Evolutionary conservation across 2,329 filamentous ascomycete species (phyloP).

Genomic region (Tolypocladium ovalisporum): DNA sequence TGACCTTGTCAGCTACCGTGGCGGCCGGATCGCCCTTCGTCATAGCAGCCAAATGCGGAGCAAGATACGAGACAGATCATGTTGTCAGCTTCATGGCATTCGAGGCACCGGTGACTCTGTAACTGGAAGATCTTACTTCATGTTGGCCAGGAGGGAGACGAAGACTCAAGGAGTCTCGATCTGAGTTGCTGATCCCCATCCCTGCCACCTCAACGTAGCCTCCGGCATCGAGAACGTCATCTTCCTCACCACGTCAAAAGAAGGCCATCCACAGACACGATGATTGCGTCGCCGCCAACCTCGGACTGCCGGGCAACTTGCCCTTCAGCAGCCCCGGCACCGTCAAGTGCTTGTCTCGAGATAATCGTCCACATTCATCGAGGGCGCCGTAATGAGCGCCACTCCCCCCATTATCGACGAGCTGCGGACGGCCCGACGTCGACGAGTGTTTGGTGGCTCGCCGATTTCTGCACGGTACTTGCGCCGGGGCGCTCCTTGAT

Average conservation of each 20-base stretch:
- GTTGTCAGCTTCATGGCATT: neutral
- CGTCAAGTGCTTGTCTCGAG: neutral
- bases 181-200: neutral
- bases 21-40: neutral
- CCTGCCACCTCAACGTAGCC: neutral
- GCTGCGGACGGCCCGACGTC: neutral
- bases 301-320: conserved; percentile 3
- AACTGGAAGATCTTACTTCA: neutral
- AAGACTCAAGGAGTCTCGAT: neutral
- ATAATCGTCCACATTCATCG: neutral
- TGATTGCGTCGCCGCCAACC: neutral
- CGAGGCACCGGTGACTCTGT: neutral
- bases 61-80: no score
- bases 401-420: conserved; percentile 4
- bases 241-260: neutral
- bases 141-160: neutral
- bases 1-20: neutral
- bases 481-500: conserved; percentile 3
- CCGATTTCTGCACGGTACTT: conserved; percentile 5
- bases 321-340: conserved; percentile 5
- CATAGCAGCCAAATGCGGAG: neutral
- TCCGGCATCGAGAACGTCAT: neutral
- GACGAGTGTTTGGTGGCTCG: conserved; percentile 2
- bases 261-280: neutral
- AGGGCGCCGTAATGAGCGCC: no score